phyloP scores from a whole-genome alignment of 192 early-diverging fungal genomes.

The Rhizoclosmatium sp. region DNA sequence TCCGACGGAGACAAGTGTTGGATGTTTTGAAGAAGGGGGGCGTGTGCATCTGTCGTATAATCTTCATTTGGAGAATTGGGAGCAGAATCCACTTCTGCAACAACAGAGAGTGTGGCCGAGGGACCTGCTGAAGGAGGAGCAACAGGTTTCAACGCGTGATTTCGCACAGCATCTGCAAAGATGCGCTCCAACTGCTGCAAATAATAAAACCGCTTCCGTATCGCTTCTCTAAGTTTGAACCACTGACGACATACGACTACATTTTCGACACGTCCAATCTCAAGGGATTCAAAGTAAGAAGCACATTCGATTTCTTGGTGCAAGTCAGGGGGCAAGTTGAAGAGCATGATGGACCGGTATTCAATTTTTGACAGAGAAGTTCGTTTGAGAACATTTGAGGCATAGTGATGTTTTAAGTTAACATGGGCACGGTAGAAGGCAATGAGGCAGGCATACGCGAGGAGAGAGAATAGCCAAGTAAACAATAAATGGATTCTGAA shows the following conservation, averaged over 20 bases:
- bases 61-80: too few species aligned
- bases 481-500: constrained; percentile 56
- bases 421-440: constrained; percentile 57
- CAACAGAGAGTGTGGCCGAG: too few species aligned
- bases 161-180: constrained; percentile 35
- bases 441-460: constrained; percentile 56
- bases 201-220: constrained; percentile 52
- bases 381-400: constrained; percentile 50
- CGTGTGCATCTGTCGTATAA: background rate
- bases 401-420: constrained; percentile 53
- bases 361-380: constrained; percentile 61
- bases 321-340: constrained; percentile 59
- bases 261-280: constrained; percentile 61
- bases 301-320: constrained; percentile 61
- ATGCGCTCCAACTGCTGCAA: constrained; percentile 52
- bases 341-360: constrained; percentile 58
- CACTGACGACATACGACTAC: constrained; percentile 65
- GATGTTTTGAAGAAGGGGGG: constrained; percentile 12
- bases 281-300: constrained; percentile 55
- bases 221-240: constrained; percentile 55
- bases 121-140: too few species aligned
- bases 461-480: constrained; percentile 61
- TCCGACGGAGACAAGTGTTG: constrained; percentile 42
- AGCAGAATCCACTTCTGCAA: too few species aligned
- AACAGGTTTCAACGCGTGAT: too few species aligned